Base-by-base conservation (phyloP, 139 green algal genomes). In the Klebsormidium nitens region DNA sequence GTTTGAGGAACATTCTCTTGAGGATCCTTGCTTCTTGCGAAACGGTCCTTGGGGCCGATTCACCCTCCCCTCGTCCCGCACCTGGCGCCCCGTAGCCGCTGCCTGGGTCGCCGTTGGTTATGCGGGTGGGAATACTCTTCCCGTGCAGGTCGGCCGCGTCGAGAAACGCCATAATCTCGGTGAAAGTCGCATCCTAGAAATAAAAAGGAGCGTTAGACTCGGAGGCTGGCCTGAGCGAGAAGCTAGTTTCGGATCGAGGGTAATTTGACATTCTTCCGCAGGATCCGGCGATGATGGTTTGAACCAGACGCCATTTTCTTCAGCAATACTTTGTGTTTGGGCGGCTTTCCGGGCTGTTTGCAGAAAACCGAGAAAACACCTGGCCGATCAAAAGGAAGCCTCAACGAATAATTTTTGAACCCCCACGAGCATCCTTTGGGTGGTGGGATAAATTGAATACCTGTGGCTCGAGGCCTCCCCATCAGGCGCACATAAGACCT, bases 81-180 rank as follows among this genome's bases (percentile, higher is more conserved):
- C 23, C 46, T 55, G 46, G 23, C 23, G 23, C 46, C 23, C 23
- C 23, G 46, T 23, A 31, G 46, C 23, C 46, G 46, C 23, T 23
- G 23, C 23, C 37, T 19, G 23, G 6, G 14, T 50, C 14, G 59
- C 26, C 28, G 6, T 31, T 31, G 32, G 6, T 26, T 17, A 67
- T 19, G 14, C 59, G 37, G 11, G 59, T 67, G 23, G n/a, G 58
- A 3, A 83, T 57, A 5, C 59, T 48, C 61, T 74, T 79, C 3
- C 81, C 81, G 14, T 77, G 55, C 17, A 23, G 42, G 68, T 93
- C 87, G 1, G 84, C 87, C 68, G 84, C 76, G 28, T 85, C 74
- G 5, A 91, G 48, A 46, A 89, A 71, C 32, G 38, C 31, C 57
- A 89, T 83, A 63, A 90, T 84, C 67, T 93, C 87, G 1, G 78